Evolutionary conservation across 2,329 filamentous ascomycete species (phyloP), one percentile per base, ranked within the genome.

Genomic region (Phoma sp.): DNA sequence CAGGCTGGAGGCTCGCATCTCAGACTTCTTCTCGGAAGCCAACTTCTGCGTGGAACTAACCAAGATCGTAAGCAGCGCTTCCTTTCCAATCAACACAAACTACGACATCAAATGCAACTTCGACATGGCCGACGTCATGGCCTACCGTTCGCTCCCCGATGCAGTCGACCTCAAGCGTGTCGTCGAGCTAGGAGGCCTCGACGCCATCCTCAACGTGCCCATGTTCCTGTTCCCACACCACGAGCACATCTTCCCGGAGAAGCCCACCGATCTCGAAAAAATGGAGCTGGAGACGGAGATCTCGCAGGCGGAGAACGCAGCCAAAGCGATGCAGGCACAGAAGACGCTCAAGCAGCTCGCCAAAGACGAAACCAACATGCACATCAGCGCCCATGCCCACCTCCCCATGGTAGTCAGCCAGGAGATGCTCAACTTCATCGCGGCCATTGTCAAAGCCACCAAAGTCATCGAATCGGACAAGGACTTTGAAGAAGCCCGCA

Each of bases 381-480:
- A 72, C 29, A 69, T 83, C 39, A 75, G 74, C 32, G 77, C 79
- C 1, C 81, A 83, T 53, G 80, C 73, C 4, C 76, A 77, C 37
- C 67, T 84, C 1, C 82, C 82, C 0, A 79, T 79, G 1, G 68
- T 72, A 3, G 81, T 83, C 55, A 76, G 82, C 52, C 81, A 83
- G 55, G 76, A 78, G 18, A 70, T 84, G 4, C 77, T 84, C 46
- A 79, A 82, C 59, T 84, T 83, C 65, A 70, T 79, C n/a, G 81
- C 81, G 1, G 80, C 81, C 1, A 70, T 83, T 1, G 77, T 83
- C n/a, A 84, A 84, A 61, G 81, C 82, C 0, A 83, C 78, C n/a
- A 84, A 84, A 57, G 75, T 84, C 33, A 80, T 83, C 40, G 82
- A 84, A 59, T 69, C 79, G 24, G 80, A 83, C 60, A 81, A 78